Percentiles rank a stretch among this genome's conserved stretches.
Evolutionary conservation across 139 green algal species (phyloP).

Genomic region (Closterium sp.): DNA sequence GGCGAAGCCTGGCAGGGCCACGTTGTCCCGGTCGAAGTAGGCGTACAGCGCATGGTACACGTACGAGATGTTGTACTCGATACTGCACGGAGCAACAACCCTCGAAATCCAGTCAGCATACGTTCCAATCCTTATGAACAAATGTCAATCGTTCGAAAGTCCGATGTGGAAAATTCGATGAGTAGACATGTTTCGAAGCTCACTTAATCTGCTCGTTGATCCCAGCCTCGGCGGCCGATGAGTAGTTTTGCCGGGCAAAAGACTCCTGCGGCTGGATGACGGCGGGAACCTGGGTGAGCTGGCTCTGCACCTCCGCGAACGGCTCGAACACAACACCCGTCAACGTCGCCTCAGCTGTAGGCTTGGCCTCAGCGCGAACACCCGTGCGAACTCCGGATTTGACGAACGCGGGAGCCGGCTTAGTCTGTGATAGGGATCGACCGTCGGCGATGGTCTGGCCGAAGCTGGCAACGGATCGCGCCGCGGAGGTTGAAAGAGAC

Average conservation of each 20-base stretch:
- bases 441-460: neutral
- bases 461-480: neutral
- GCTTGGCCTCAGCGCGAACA: slow-evolving; percentile 3
- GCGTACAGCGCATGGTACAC: slow-evolving; percentile 90
- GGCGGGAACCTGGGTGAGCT: slow-evolving; percentile 57
- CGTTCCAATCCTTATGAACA: neutral
- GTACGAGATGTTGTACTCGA: slow-evolving; percentile 56
- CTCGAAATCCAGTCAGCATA: neutral
- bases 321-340: slow-evolving; percentile 73
- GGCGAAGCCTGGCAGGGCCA: slow-evolving; percentile 87
- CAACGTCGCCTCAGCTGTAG: slow-evolving; percentile 21
- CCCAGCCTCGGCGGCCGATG: slow-evolving; percentile 74
- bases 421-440: neutral
- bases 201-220: slow-evolving; percentile 98
- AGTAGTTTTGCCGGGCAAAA: slow-evolving; percentile 76
- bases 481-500: neutral
- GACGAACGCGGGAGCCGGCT: neutral
- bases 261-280: slow-evolving; percentile 65
- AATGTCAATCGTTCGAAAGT: neutral
- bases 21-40: slow-evolving; percentile 96
- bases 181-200: slow-evolving; percentile 14
- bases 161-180: neutral
- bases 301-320: slow-evolving; percentile 69
- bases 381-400: neutral
- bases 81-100: slow-evolving; percentile 21